Evolutionary conservation across 495 filamentous ascomycete genomes (phyloP).

Genomic region (Tetracladium marchalianum): DNA sequence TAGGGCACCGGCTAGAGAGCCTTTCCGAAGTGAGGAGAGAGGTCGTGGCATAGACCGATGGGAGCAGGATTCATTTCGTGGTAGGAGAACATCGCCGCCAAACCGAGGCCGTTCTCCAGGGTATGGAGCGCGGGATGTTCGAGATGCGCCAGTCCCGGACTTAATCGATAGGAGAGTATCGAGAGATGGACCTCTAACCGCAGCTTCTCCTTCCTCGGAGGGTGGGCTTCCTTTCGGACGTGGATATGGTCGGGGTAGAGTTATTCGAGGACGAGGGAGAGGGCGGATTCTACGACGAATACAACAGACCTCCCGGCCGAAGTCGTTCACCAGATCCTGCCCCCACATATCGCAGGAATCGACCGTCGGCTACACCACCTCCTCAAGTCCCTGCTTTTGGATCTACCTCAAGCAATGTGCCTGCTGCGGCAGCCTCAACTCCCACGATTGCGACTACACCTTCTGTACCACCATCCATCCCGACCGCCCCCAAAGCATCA

Average conservation of each 20-base stretch:
- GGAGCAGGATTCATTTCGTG: constrained; percentile 29
- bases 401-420: constrained; percentile 35
- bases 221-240: constrained; percentile 21
- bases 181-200: constrained; percentile 52
- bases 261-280: constrained; percentile 20
- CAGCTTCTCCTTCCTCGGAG: constrained; percentile 59
- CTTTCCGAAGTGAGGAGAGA: constrained; percentile 36
- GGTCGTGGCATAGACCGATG: constrained; percentile 23
- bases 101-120: constrained; percentile 32
- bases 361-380: constrained; percentile 45
- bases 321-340: constrained; percentile 18
- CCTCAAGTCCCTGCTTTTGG: constrained; percentile 83
- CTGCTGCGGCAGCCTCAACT: not conserved
- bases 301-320: constrained; percentile 27
- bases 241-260: constrained; percentile 45
- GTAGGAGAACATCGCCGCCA: constrained; percentile 34
- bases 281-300: constrained; percentile 53
- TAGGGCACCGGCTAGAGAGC: constrained; percentile 8
- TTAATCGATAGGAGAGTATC: constrained; percentile 41
- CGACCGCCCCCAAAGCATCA: no score
- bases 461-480: not conserved
- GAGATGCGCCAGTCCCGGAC: constrained; percentile 21
- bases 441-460: not conserved
- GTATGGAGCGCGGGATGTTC: constrained; percentile 30
- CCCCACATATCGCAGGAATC: constrained; percentile 19